phyloP scores from a whole-genome alignment of 2,329 filamentous ascomycete species.

The Fusarium sp. region DNA sequence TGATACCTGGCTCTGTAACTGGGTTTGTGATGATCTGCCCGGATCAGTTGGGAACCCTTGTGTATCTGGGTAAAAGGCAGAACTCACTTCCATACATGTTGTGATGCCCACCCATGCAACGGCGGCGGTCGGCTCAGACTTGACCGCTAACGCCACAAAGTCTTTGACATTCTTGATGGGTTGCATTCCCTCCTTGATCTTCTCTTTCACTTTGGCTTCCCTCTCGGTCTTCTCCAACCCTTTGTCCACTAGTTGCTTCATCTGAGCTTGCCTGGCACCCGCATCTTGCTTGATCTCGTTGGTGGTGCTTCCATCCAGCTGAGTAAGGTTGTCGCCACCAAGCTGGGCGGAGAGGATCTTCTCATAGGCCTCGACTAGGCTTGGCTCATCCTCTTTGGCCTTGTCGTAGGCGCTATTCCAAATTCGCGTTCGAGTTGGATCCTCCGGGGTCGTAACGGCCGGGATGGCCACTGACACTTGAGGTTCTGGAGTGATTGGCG shows the following conservation, averaged over 20 bases:
- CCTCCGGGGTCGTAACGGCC: accelerated
- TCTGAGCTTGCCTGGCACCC: background rate
- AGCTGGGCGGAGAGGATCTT: constrained; percentile 12
- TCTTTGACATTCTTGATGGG: background rate
- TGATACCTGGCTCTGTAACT: background rate
- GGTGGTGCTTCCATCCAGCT: background rate
- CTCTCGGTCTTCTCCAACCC: background rate
- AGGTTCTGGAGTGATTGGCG: background rate
- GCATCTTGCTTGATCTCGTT: background rate
- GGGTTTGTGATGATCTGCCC: constrained; percentile 3
- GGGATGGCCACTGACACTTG: background rate
- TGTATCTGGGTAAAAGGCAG: too few relatives aligned
- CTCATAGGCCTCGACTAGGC: constrained; percentile 21
- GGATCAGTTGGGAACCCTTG: too few relatives aligned
- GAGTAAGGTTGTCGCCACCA: background rate
- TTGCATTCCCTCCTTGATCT: background rate
- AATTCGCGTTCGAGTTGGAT: background rate
- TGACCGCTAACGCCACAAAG: background rate
- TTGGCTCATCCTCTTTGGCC: background rate
- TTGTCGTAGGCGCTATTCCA: constrained; percentile 25
- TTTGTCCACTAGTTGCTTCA: background rate
- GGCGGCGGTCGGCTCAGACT: constrained; percentile 1
- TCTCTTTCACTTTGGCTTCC: background rate
- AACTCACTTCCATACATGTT: constrained; percentile 3
- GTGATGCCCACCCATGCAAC: constrained; percentile 9